Evolutionary conservation across 345 rosid species (phyloP).

Genomic region (Melaleuca alternifolia): DNA sequence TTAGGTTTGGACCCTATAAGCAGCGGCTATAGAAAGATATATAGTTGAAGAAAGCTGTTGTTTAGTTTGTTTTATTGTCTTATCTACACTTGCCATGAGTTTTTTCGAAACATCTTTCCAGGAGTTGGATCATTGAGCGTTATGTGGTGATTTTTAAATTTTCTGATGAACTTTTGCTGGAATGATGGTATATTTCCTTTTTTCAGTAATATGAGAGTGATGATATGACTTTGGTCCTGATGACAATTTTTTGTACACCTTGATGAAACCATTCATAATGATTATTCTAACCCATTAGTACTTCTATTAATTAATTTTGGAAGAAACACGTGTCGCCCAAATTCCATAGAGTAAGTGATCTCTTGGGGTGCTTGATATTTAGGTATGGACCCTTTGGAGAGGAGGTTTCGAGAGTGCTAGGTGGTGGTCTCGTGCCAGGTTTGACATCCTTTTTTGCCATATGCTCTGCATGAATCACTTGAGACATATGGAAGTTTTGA

Average conservation of each 20-base stretch:
- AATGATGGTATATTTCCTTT: too few relatives aligned
- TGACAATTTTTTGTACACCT: too few relatives aligned
- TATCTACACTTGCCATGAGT: background rate
- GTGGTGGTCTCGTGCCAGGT: conserved; percentile 99
- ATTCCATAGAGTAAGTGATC: background rate
- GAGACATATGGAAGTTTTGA: background rate
- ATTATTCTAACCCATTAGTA: background rate
- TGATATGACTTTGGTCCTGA: too few relatives aligned
- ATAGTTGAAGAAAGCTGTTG: background rate
- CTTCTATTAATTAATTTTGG: background rate
- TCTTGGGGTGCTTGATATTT: conserved; percentile 2
- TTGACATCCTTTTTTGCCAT: background rate
- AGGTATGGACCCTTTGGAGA: conserved; percentile 70
- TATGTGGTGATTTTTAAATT: too few relatives aligned
- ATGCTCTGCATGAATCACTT: background rate
- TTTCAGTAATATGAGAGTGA: too few relatives aligned
- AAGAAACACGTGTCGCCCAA: background rate
- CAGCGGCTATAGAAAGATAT: background rate
- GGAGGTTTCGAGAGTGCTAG: conserved; percentile 86
- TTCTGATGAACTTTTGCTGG: too few relatives aligned
- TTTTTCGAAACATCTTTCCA: background rate
- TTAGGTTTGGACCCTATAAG: background rate
- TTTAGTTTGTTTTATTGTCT: background rate
- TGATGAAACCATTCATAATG: background rate
- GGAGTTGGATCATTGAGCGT: background rate